Percentiles rank a stretch among this genome's conserved stretches.
Conservation (phyloP, 345 rosid genomes). For the Citrus sp. region DNA sequence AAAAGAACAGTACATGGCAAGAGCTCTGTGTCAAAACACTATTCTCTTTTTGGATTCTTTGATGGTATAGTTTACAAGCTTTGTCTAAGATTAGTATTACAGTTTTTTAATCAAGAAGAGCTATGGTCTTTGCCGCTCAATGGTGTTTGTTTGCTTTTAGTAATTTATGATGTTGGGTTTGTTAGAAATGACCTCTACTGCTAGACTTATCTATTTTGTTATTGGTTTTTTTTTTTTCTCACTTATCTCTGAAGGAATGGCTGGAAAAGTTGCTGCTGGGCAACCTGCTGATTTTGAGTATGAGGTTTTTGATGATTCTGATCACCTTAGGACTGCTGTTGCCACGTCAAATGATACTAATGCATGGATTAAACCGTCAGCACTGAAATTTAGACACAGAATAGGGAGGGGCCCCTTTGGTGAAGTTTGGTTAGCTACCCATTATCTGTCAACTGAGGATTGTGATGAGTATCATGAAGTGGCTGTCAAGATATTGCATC, state of each 20-base stretch:
- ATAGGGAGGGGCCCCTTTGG: conserved; percentile 96
- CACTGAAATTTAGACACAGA: conserved; percentile 75
- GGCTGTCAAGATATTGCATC: conserved; percentile 76
- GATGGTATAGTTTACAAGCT: not conserved
- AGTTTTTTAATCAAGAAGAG: not conserved
- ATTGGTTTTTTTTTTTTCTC: too few relatives aligned
- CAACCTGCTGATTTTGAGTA: conserved; percentile 54
- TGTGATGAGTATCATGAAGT: conserved; percentile 76
- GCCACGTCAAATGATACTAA: conserved; percentile 44
- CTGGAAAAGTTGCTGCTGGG: conserved; percentile 46
- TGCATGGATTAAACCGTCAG: conserved; percentile 67
- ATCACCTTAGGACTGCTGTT: conserved; percentile 46
- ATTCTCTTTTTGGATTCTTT: not conserved
- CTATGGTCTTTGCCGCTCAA: not conserved
- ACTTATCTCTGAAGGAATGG: conserved; percentile 40
- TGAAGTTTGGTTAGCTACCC: conserved; percentile 93
- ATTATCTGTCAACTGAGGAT: conserved; percentile 57
- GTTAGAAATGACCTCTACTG: not conserved
- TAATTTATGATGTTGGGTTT: not conserved
- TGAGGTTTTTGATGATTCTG: conserved; percentile 65
- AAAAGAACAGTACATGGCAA: too few relatives aligned
- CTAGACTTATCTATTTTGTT: not conserved
- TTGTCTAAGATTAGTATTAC: not conserved
- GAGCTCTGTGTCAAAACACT: not conserved
- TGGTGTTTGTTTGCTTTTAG: not conserved